Conservation (phyloP, 345 rosid species). For the Angophora floribunda region DNA sequence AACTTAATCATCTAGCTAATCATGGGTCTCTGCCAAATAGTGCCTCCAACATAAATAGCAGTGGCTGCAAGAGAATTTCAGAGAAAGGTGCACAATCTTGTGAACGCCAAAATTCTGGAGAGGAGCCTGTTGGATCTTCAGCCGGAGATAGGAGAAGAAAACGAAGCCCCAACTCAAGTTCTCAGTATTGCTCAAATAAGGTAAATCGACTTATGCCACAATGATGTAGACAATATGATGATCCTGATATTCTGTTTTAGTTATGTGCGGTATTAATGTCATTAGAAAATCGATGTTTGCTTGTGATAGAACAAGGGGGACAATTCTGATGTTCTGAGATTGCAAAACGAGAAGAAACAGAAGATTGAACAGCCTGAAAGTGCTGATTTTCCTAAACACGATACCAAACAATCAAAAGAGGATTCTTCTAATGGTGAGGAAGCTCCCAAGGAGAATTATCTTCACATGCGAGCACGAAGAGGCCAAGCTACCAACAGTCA, state of each 20-base stretch:
- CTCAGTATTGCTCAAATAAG: slow-evolving; percentile 39
- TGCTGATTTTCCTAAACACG: slow-evolving; percentile 30
- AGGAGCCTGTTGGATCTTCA: slow-evolving; percentile 25
- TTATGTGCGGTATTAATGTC: background rate
- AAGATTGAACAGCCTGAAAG: slow-evolving; percentile 34
- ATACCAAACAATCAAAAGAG: slow-evolving; percentile 49
- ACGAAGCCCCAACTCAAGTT: slow-evolving; percentile 25
- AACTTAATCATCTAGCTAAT: slow-evolving; percentile 22
- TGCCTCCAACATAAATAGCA: slow-evolving; percentile 22
- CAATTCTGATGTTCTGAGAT: slow-evolving; percentile 20
- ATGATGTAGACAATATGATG: background rate
- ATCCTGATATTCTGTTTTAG: background rate
- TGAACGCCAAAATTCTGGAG: slow-evolving; percentile 48
- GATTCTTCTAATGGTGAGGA: slow-evolving; percentile 45
- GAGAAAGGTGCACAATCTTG: slow-evolving; percentile 23
- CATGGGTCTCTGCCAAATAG: slow-evolving; percentile 21
- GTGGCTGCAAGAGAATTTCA: slow-evolving; percentile 25
- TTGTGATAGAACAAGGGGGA: slow-evolving; percentile 36
- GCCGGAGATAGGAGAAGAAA: slow-evolving; percentile 51
- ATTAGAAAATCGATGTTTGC: background rate
- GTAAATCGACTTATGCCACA: slow-evolving; percentile 15
- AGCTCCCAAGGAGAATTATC: slow-evolving; percentile 67
- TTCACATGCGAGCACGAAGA: slow-evolving; percentile 90
- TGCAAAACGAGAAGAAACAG: slow-evolving; percentile 54
- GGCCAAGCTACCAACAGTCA: slow-evolving; percentile 98